Percentiles rank a stretch among this genome's conserved stretches.
Conservation (phyloP, 345 rosid species). For the Ailanthus altissimus region DNA sequence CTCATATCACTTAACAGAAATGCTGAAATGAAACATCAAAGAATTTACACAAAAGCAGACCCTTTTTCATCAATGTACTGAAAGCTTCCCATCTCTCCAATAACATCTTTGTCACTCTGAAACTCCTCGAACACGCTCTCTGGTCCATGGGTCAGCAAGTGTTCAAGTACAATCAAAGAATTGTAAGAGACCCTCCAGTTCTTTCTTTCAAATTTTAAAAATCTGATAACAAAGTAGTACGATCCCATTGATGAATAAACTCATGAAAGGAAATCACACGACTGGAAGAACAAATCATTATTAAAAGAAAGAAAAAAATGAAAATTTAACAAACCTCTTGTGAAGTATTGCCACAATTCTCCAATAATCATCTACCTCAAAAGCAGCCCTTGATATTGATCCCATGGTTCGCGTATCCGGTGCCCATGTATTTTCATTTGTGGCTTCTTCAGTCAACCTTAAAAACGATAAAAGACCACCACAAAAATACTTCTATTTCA, state of each 20-base stretch:
- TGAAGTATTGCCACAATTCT: constrained; percentile 80
- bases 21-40: neutral
- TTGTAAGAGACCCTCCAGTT: constrained; percentile 80
- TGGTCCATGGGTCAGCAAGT: constrained; percentile 89
- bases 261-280: neutral
- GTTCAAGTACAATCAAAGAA: constrained; percentile 73
- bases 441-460: constrained; percentile 89
- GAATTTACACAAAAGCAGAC: constrained; percentile 31
- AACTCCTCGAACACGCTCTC: constrained; percentile 85
- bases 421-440: constrained; percentile 57
- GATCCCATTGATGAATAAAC: neutral
- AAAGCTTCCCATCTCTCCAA: constrained; percentile 55
- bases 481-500: constrained; percentile 23
- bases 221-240: constrained; percentile 40
- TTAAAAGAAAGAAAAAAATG: too few species aligned
- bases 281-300: neutral
- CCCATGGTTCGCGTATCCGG: constrained; percentile 67
- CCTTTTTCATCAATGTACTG: constrained; percentile 83
- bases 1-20: neutral
- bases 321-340: constrained; percentile 50
- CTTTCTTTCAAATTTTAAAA: constrained; percentile 65
- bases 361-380: constrained; percentile 84
- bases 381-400: constrained; percentile 86
- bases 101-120: constrained; percentile 54
- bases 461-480: constrained; percentile 9